Conservation (phyloP, 768 basidiomycete genomes). For the Hygrocybe coccinea region DNA sequence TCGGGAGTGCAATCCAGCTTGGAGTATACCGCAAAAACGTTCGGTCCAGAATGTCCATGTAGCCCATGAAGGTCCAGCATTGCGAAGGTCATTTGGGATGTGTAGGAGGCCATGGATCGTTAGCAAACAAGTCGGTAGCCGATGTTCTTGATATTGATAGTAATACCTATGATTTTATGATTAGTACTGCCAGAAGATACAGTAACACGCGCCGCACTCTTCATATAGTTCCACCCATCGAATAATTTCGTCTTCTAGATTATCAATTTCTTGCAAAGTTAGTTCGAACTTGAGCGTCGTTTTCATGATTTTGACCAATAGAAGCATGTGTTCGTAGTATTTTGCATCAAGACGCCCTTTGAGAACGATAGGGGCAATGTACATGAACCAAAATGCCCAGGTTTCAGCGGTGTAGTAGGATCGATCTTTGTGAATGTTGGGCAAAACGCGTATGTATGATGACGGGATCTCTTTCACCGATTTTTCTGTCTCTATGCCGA, state of each 20-base stretch:
- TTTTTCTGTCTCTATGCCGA: too few species aligned
- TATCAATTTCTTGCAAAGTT: too few species aligned
- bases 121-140: slow-evolving; percentile 26
- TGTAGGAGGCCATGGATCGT: slow-evolving; percentile 23
- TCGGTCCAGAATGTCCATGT: slow-evolving; percentile 37
- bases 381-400: too few species aligned
- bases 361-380: not conserved
- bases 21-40: slow-evolving; percentile 27
- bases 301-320: not conserved
- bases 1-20: slow-evolving; percentile 18
- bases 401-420: too few species aligned
- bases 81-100: slow-evolving; percentile 22
- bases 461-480: too few species aligned
- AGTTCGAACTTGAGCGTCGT: too few species aligned
- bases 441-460: too few species aligned
- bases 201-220: not conserved
- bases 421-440: too few species aligned
- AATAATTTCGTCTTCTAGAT: not conserved
- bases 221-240: not conserved
- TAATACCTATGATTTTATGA: not conserved
- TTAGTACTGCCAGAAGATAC: not conserved
- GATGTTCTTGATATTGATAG: slow-evolving; percentile 7
- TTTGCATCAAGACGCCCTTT: slow-evolving; percentile 23
- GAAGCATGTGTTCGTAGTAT: slow-evolving; percentile 32
- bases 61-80: slow-evolving; percentile 30